These are phyloP conservation scores for Phytophthora meadii DNA, from an alignment of 352 stramenopile genomes.

Conservation along the genomic window DNA sequence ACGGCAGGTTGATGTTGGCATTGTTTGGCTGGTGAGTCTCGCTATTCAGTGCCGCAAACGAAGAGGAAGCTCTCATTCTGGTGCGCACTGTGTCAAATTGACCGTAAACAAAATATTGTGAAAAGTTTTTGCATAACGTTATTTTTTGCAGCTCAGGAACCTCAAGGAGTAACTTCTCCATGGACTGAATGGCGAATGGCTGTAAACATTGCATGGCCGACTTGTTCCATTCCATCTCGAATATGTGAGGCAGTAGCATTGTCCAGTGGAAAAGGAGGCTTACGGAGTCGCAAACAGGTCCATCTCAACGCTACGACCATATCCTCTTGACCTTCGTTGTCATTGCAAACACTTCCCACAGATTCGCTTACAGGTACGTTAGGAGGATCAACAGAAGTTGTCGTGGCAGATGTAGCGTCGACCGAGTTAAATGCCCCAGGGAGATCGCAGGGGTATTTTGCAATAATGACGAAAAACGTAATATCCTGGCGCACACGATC, in stretches of 20 bases:
- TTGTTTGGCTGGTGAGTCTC: neutral
- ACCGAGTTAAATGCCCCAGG: constrained; percentile 7
- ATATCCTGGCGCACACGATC: constrained; percentile 59
- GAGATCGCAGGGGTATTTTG: constrained; percentile 15
- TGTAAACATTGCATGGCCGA: constrained; percentile 35
- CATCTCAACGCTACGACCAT: constrained; percentile 40
- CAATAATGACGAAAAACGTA: constrained; percentile 47
- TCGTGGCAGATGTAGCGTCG: neutral
- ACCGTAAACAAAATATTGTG: neutral
- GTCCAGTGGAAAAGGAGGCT: constrained; percentile 31
- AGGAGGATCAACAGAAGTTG: neutral
- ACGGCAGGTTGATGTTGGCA: constrained; percentile 8
- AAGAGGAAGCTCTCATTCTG: constrained; percentile 2
- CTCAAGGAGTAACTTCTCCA: neutral
- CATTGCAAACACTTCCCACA: neutral
- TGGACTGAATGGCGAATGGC: constrained; percentile 29
- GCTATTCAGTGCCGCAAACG: neutral
- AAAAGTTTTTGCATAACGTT: too few species aligned
- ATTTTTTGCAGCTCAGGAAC: too few species aligned
- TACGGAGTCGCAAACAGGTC: constrained; percentile 47
- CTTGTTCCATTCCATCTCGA: constrained; percentile 29
- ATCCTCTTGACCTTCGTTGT: constrained; percentile 13
- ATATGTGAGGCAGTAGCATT: constrained; percentile 21
- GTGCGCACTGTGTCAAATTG: too few species aligned
- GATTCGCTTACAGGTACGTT: constrained; percentile 5